Percentiles rank a stretch among this genome's conserved stretches.
Evolutionary conservation across 139 green algal genomes (phyloP).

Genomic region (Chlorella sorokiniana): DNA sequence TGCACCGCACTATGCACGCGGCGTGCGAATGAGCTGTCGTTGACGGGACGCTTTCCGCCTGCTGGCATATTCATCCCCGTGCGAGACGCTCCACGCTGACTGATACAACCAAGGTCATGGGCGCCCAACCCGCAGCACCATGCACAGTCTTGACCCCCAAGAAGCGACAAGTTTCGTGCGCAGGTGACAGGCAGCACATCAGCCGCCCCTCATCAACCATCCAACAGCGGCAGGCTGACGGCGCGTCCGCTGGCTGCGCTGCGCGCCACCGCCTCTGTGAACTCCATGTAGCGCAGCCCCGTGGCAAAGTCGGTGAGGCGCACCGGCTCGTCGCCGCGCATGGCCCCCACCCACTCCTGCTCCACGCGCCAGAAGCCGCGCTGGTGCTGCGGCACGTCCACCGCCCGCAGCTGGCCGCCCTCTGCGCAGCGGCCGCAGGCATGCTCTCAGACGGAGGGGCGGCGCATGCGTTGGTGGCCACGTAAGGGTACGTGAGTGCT

Average conservation of each 20-base stretch:
- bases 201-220: too few species aligned
- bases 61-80: too few species aligned
- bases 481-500: neutral
- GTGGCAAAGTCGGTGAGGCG: constrained; percentile 23
- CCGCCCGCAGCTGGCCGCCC: constrained; percentile 25
- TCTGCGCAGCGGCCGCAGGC: neutral
- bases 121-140: too few species aligned
- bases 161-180: too few species aligned
- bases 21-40: too few species aligned
- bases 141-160: too few species aligned
- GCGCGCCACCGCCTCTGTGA: constrained; percentile 41
- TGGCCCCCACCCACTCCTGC: constrained; percentile 44
- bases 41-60: too few species aligned
- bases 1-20: too few species aligned
- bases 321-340: constrained; percentile 26
- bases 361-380: constrained; percentile 38
- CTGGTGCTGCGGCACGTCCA: constrained; percentile 17
- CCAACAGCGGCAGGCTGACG: constrained; percentile 26
- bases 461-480: neutral
- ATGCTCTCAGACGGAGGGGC: neutral
- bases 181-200: too few species aligned
- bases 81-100: too few species aligned
- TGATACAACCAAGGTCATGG: too few species aligned
- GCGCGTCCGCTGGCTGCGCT: constrained; percentile 26
- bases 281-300: constrained; percentile 48